phyloP scores from a whole-genome alignment of 768 basidiomycete species.

The Hericium coralloides region DNA sequence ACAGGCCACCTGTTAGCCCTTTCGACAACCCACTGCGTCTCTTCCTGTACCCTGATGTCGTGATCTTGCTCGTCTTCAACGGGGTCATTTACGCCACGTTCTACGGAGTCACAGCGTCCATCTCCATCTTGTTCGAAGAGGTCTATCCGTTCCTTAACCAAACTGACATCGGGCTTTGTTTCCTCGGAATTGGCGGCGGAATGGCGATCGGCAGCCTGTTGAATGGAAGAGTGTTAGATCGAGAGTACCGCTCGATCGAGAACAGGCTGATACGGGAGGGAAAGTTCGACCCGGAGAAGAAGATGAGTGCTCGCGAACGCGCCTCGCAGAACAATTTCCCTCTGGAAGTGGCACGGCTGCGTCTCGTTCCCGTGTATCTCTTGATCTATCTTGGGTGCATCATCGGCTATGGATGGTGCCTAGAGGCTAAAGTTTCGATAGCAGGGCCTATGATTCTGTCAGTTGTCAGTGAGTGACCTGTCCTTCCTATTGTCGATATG shows the following conservation, averaged over 20 bases:
- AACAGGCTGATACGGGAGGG: constrained; percentile 13
- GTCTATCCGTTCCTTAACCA: constrained; percentile 54
- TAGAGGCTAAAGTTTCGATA: constrained; percentile 38
- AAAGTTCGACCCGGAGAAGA: constrained; percentile 17
- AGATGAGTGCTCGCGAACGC: constrained; percentile 13
- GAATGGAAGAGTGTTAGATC: constrained; percentile 57
- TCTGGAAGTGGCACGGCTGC: constrained; percentile 50
- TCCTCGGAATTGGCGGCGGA: constrained; percentile 67
- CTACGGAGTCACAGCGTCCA: constrained; percentile 50
- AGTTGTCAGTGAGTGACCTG: constrained; percentile 22
- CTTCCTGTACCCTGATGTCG: constrained; percentile 46
- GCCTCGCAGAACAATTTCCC: constrained; percentile 38
- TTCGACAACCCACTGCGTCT: constrained; percentile 49
- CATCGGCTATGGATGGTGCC: constrained; percentile 54
- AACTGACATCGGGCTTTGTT: constrained; percentile 68
- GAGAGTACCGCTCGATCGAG: constrained; percentile 45
- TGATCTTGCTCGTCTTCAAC: constrained; percentile 45
- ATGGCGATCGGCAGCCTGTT: constrained; percentile 50
- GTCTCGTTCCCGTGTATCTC: constrained; percentile 34
- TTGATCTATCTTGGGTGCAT: constrained; percentile 31
- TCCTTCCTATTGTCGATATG: background rate
- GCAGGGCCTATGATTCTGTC: constrained; percentile 48
- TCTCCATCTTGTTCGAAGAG: constrained; percentile 50
- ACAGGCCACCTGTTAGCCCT: constrained; percentile 21
- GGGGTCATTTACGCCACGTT: constrained; percentile 46